Percentiles rank a stretch among this genome's conserved stretches.
Evolutionary conservation across 345 rosid genomes (phyloP).

Genomic region (Reutealis trisperma): DNA sequence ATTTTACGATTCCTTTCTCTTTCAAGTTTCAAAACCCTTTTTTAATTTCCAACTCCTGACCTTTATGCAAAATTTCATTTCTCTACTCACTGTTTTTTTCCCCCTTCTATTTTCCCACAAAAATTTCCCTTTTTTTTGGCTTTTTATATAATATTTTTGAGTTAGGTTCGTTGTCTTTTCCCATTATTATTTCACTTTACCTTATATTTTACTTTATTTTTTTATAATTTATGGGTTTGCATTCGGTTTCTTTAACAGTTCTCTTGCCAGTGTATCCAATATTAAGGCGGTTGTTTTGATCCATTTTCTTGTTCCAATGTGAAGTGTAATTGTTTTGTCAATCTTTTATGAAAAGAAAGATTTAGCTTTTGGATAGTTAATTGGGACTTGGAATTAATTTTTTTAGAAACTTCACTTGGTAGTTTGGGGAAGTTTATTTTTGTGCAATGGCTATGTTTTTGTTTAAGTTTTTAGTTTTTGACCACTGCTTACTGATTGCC

Average conservation of each 20-base stretch:
- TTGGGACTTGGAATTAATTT: background rate
- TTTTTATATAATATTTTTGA: no score
- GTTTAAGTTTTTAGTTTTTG: background rate
- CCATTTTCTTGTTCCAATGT: background rate
- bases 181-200: background rate
- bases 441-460: no score
- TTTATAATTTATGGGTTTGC: background rate
- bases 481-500: no score
- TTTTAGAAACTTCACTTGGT: background rate
- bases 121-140: no score
- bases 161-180: slow-evolving; percentile 19
- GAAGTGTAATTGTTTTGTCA: background rate
- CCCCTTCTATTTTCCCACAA: background rate
- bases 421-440: background rate
- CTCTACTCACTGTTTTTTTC: background rate
- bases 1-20: no score
- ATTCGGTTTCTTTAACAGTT: background rate
- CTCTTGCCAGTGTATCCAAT: background rate
- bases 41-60: no score
- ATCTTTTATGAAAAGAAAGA: background rate
- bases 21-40: no score
- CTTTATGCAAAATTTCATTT: no score
- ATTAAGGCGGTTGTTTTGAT: background rate
- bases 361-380: background rate
- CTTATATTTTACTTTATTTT: background rate